These are phyloP conservation scores for Zasmidium cellare DNA, from an alignment of 2,329 filamentous ascomycete species.

Conservation along the genomic window DNA sequence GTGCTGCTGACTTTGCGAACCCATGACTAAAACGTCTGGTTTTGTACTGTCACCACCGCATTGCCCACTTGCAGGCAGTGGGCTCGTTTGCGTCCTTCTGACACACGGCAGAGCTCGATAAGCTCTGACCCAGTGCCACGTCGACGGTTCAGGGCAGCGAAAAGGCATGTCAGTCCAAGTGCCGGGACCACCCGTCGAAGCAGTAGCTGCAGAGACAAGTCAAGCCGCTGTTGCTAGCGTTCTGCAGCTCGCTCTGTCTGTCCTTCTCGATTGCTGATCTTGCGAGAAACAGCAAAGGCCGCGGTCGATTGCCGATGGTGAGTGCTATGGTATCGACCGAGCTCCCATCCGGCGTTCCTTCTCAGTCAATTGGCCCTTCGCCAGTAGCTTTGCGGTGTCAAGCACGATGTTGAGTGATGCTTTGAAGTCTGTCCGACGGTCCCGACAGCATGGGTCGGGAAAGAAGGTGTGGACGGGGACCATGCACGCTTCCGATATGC, in stretches of 20 bases:
- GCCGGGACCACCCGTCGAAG: slow-evolving; percentile 1
- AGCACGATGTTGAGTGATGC: no score
- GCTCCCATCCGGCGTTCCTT: not conserved
- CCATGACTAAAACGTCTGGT: not conserved
- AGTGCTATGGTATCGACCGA: not conserved
- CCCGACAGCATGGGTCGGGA: slow-evolving; percentile 1
- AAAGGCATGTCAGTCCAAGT: slow-evolving; percentile 2
- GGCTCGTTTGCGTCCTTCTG: not conserved
- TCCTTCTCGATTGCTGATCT: not conserved
- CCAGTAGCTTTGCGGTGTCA: not conserved
- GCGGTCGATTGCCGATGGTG: not conserved
- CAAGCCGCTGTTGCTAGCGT: not conserved
- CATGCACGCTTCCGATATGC: not conserved
- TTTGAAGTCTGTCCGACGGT: not conserved
- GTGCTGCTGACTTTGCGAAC: not conserved
- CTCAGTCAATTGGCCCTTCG: not conserved
- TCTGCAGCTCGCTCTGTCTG: slow-evolving; percentile 6
- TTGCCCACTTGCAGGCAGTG: not conserved
- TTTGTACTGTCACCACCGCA: not conserved
- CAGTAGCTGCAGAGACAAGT: slow-evolving; percentile 1
- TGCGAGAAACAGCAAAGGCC: not conserved
- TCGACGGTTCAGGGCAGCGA: slow-evolving; percentile 2
- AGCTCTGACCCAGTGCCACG: slow-evolving; percentile 7
- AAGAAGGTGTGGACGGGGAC: not conserved
- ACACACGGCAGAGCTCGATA: not conserved